Conservation (phyloP, 2,329 filamentous ascomycete genomes). For the Colletotrichum tofieldiae region DNA sequence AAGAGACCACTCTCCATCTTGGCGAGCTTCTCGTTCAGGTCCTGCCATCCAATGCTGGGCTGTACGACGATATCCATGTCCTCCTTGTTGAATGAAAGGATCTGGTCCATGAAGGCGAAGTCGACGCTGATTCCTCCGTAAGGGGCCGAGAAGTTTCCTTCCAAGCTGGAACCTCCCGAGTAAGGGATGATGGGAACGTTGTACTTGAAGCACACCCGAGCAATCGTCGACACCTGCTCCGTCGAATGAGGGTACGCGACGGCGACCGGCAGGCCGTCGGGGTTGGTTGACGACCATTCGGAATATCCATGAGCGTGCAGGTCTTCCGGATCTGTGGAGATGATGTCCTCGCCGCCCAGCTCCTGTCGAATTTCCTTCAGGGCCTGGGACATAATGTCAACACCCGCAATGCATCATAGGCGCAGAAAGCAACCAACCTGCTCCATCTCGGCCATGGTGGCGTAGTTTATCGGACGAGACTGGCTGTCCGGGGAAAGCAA, state of each 20-base stretch:
- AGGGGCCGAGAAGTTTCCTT: slow-evolving; percentile 91
- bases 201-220: slow-evolving; percentile 82
- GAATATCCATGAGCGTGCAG: slow-evolving; percentile 76
- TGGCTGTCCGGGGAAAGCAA: slow-evolving; percentile 49
- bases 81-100: slow-evolving; percentile 83
- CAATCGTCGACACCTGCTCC: slow-evolving; percentile 72
- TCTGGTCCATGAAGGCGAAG: slow-evolving; percentile 88
- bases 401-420: background rate
- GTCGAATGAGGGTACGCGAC: slow-evolving; percentile 76
- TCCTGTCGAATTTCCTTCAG: slow-evolving; percentile 68
- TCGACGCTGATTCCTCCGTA: slow-evolving; percentile 92
- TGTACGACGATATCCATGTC: slow-evolving; percentile 97
- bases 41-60: slow-evolving; percentile 93
- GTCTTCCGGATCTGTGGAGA: slow-evolving; percentile 76
- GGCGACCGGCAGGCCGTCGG: slow-evolving; percentile 73
- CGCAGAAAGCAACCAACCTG: slow-evolving; percentile 41
- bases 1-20: slow-evolving; percentile 84
- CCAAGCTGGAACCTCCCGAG: slow-evolving; percentile 88
- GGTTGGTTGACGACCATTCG: slow-evolving; percentile 76
- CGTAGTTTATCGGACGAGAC: slow-evolving; percentile 54
- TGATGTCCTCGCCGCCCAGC: slow-evolving; percentile 67
- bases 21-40: slow-evolving; percentile 80
- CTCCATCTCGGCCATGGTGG: slow-evolving; percentile 56
- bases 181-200: slow-evolving; percentile 89
- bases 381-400: slow-evolving; percentile 59